Percentiles rank a stretch among this genome's conserved stretches.
phyloP scores from a whole-genome alignment of 768 basidiomycete genomes.

The Pleurotus platypus region DNA sequence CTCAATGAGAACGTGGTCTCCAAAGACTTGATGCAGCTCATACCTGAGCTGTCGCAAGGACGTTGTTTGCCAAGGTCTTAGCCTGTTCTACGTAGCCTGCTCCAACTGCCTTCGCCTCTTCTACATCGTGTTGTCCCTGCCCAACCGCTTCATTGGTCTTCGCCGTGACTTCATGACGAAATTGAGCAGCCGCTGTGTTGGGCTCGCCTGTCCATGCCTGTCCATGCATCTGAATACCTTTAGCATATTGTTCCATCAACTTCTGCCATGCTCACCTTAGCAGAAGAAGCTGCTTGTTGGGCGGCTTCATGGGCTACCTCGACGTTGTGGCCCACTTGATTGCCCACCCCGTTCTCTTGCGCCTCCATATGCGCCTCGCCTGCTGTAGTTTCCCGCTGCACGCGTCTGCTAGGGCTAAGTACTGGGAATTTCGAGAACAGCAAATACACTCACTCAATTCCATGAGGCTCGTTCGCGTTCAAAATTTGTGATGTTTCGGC shows the following conservation, averaged over 20 bases:
- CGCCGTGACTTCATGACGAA: constrained; percentile 29
- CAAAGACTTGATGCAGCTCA: constrained; percentile 7
- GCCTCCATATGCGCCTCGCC: constrained; percentile 48
- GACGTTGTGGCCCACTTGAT: constrained; percentile 45
- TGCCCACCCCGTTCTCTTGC: constrained; percentile 33
- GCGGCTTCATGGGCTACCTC: constrained; percentile 42
- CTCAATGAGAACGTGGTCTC: background rate
- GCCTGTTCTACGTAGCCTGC: constrained; percentile 53
- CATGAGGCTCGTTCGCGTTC: constrained; percentile 20
- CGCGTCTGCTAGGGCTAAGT: constrained; percentile 17
- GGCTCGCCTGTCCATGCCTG: constrained; percentile 22
- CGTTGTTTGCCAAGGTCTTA: constrained; percentile 40
- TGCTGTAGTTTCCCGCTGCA: constrained; percentile 50
- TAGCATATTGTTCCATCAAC: background rate
- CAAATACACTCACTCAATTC: constrained; percentile 27
- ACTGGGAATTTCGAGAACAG: background rate
- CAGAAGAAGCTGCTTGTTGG: constrained; percentile 45
- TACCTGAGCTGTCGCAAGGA: constrained; percentile 44
- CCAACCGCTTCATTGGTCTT: constrained; percentile 52
- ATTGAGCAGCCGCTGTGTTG: constrained; percentile 29
- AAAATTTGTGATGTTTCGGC: constrained; percentile 13
- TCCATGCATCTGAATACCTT: constrained; percentile 24
- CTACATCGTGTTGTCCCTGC: constrained; percentile 51
- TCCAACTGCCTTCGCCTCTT: constrained; percentile 39
- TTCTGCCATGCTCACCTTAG: constrained; percentile 36